A percentile compares a stretch with the other conserved stretches of the same genome.
Evolutionary conservation across 2,329 filamentous ascomycete species (phyloP).

Genomic region (Emydomyces testavorans): DNA sequence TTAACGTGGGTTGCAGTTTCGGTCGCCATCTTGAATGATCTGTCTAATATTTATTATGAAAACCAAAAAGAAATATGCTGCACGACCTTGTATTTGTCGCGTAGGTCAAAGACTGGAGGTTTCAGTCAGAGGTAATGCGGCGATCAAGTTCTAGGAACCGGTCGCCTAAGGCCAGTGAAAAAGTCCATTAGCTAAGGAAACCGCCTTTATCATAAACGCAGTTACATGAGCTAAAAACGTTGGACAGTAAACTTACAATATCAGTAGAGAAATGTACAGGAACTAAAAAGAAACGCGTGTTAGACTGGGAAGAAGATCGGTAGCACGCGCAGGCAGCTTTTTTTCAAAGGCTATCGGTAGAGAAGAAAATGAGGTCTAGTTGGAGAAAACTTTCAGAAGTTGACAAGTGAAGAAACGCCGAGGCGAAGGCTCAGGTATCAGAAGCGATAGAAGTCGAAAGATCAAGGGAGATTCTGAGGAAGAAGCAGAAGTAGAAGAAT

Average conservation of each 20-base stretch:
- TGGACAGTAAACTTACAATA: background rate
- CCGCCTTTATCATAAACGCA: no score
- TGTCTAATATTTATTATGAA: background rate
- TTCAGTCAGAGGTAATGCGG: background rate
- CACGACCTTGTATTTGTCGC: background rate
- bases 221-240: no score
- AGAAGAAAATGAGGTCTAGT: constrained; percentile 16
- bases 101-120: background rate
- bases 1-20: constrained; percentile 34
- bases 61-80: background rate
- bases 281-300: constrained; percentile 1
- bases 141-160: background rate
- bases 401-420: constrained; percentile 13
- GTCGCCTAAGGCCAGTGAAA: background rate
- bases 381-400: constrained; percentile 16
- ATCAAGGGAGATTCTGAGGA: constrained; percentile 11
- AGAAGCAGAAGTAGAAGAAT: constrained; percentile 13
- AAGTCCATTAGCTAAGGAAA: background rate
- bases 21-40: constrained; percentile 19
- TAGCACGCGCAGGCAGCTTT: background rate
- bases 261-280: background rate
- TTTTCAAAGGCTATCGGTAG: background rate
- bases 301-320: constrained; percentile 1
- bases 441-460: constrained; percentile 3
- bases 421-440: background rate